These are phyloP conservation scores for Thermomucor indicae-seudaticae DNA, from an alignment of 371 early-diverging fungal species.

Conservation along the genomic window DNA sequence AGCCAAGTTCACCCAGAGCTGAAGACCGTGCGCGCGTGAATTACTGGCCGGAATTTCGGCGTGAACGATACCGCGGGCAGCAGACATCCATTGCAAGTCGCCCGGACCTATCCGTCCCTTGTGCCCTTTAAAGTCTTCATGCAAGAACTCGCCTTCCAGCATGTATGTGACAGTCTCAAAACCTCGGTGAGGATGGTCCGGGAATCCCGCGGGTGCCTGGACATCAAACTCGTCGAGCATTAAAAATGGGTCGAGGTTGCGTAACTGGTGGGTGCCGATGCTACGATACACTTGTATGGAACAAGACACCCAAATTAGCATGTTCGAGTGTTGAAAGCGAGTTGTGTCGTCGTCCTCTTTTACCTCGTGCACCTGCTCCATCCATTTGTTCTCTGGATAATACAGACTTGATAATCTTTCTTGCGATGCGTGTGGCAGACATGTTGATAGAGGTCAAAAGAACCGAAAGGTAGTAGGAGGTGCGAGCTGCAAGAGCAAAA, in stretches of 20 bases:
- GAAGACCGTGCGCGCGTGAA: slow-evolving; percentile 61
- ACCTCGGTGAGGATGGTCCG: slow-evolving; percentile 69
- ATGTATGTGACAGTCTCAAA: slow-evolving; percentile 83
- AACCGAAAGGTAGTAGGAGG: neutral
- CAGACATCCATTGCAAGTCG: slow-evolving; percentile 55
- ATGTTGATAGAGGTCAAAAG: neutral
- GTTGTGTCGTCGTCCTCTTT: no score
- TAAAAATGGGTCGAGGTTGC: slow-evolving; percentile 79
- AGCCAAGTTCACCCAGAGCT: slow-evolving; percentile 85
- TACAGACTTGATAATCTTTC: slow-evolving; percentile 24
- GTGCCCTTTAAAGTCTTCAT: slow-evolving; percentile 83
- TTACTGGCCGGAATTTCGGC: slow-evolving; percentile 68
- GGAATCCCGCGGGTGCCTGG: slow-evolving; percentile 52
- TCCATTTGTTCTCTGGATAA: slow-evolving; percentile 38
- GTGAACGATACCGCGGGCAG: slow-evolving; percentile 77
- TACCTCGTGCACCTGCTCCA: slow-evolving; percentile 47
- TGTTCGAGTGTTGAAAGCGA: neutral
- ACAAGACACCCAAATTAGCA: no score
- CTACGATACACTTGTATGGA: slow-evolving; percentile 56
- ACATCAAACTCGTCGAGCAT: slow-evolving; percentile 78
- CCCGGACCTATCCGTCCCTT: slow-evolving; percentile 70
- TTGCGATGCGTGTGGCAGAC: slow-evolving; percentile 7
- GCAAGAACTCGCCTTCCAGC: slow-evolving; percentile 66
- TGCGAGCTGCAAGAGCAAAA: neutral
- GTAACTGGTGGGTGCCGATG: slow-evolving; percentile 61